A percentile compares a stretch with the other conserved stretches of the same genome.
Evolutionary conservation across 177 flowering plant genomes (phyloP).

Genomic region (Vitis hybrid): DNA sequence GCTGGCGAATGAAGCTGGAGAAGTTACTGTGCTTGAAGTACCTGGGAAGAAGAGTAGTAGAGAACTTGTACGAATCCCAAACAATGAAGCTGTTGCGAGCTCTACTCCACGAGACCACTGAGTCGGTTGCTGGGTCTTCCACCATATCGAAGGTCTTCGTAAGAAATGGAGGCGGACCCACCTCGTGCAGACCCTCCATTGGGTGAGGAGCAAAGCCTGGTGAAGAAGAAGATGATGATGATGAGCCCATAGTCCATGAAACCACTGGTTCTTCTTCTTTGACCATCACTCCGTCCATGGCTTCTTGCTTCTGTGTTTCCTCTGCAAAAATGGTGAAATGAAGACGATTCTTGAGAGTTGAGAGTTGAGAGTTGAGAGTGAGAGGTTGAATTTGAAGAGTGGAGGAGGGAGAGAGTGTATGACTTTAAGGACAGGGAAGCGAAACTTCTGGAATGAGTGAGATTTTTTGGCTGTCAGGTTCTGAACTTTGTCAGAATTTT

Average conservation of each 20-base stretch:
- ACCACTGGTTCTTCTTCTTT: slow-evolving; percentile 23
- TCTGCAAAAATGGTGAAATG: too few species aligned
- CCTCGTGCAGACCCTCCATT: slow-evolving; percentile 45
- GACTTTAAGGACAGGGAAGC: slow-evolving; percentile 1
- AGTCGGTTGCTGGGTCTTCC: slow-evolving; percentile 56
- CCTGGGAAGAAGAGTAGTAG: slow-evolving; percentile 49
- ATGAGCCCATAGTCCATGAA: slow-evolving; percentile 1
- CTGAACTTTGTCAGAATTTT: slow-evolving; percentile 11
- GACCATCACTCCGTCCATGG: slow-evolving; percentile 19
- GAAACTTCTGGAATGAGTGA: slow-evolving; percentile 22
- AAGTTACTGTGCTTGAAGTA: slow-evolving; percentile 72
- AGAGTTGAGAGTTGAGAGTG: too few species aligned
- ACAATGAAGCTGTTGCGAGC: slow-evolving; percentile 62
- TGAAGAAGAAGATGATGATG: slow-evolving; percentile 33
- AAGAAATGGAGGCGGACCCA: slow-evolving; percentile 66
- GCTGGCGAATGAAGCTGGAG: slow-evolving; percentile 78
- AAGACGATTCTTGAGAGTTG: too few species aligned
- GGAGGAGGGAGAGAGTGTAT: not conserved
- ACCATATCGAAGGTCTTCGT: slow-evolving; percentile 71
- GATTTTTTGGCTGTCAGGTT: not conserved
- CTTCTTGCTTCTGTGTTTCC: not conserved
- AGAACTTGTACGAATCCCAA: slow-evolving; percentile 54
- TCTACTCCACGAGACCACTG: slow-evolving; percentile 63
- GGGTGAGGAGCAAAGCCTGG: slow-evolving; percentile 34
- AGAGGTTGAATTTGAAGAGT: not conserved